phyloP scores from a whole-genome alignment of 2,329 filamentous ascomycete genomes.

The Orbilia oligospora region DNA sequence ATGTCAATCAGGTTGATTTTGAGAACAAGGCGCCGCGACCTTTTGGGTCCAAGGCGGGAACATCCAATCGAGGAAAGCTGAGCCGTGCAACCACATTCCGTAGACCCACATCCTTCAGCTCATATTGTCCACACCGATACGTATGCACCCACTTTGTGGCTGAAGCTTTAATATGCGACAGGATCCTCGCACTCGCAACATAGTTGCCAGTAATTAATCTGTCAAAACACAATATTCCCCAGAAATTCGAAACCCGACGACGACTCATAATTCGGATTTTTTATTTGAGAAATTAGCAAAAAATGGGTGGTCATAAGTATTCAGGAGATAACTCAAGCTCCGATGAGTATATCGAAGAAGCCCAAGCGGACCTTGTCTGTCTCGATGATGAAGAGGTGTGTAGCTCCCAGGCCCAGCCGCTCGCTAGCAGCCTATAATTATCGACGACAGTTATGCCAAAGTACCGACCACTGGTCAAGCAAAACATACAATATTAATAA shows the following conservation, averaged over 20 bases:
- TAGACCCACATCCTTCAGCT: constrained; percentile 10
- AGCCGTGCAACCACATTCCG: background rate
- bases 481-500: background rate
- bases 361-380: constrained; percentile 37
- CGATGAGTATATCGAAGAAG: constrained; percentile 37
- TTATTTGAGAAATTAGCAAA: background rate
- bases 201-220: no score
- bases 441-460: background rate
- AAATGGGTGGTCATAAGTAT: constrained; percentile 28
- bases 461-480: background rate
- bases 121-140: background rate
- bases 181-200: no score
- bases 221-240: no score
- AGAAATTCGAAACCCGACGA: background rate
- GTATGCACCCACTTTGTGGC: background rate
- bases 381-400: constrained; percentile 37
- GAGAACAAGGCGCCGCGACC: background rate
- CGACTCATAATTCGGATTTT: background rate
- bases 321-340: constrained; percentile 17
- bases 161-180: background rate
- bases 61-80: constrained; percentile 10
- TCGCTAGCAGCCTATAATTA: background rate
- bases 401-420: background rate
- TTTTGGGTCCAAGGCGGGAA: background rate
- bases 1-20: background rate